These are phyloP conservation scores for Chloris gayana DNA, from an alignment of 176 grass and related monocot species.

Conservation along the genomic window DNA sequence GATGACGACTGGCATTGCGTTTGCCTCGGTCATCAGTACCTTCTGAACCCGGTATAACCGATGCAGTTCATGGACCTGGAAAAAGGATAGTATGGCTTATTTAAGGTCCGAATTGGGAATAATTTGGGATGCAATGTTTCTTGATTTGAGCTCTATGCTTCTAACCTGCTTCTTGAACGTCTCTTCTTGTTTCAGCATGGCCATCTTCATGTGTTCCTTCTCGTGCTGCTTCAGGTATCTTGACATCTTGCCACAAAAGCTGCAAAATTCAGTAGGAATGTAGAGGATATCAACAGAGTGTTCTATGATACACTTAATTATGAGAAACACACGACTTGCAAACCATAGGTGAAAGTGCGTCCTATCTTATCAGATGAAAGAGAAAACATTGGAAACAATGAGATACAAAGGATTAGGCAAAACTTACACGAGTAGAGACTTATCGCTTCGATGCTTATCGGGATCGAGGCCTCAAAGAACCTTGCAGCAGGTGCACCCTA, in stretches of 20 bases:
- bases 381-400: neutral
- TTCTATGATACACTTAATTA: neutral
- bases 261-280: neutral
- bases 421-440: conserved; percentile 30
- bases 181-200: conserved; percentile 63
- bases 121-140: too few relatives aligned
- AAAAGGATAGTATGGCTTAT: neutral
- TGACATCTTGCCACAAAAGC: conserved; percentile 31
- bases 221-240: conserved; percentile 46
- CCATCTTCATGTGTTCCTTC: conserved; percentile 62
- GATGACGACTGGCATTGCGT: neutral
- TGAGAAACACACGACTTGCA: neutral
- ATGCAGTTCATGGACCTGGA: conserved; percentile 61
- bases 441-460: conserved; percentile 36
- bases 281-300: neutral
- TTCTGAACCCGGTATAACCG: conserved; percentile 56
- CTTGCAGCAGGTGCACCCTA: conserved; percentile 10
- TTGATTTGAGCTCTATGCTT: neutral
- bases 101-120: neutral
- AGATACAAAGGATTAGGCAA: neutral
- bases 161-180: conserved; percentile 55
- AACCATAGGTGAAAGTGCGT: neutral
- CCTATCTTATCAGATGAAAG: neutral
- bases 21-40: conserved; percentile 38
- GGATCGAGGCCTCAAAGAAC: conserved; percentile 38